Percentiles rank a stretch among this genome's conserved stretches.
Conservation (phyloP, 1,284 basidiomycete species). For the Afroboletus lepidellus region DNA sequence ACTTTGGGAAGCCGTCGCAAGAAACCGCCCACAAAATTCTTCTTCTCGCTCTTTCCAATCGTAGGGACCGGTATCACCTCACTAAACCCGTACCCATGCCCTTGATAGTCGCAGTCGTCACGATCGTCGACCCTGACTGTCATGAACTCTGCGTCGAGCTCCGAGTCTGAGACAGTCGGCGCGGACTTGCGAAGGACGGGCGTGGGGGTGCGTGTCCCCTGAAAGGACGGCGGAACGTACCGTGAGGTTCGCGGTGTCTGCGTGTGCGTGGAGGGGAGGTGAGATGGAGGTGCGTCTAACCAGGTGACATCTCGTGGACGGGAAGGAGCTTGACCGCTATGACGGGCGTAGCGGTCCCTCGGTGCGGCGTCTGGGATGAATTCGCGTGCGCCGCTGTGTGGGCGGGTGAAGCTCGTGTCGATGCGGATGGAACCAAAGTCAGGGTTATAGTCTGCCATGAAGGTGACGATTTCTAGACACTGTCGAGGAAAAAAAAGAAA, state of each 20-base stretch:
- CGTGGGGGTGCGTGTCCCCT: conserved; percentile 27
- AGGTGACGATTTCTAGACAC: background rate
- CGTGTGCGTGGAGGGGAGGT: conserved; percentile 29
- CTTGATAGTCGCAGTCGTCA: conserved; percentile 21
- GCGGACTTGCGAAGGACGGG: conserved; percentile 31
- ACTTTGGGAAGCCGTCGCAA: conserved; percentile 33
- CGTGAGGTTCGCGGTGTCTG: conserved; percentile 33
- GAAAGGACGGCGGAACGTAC: conserved; percentile 24
- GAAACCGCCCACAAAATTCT: conserved; percentile 31
- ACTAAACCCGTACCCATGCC: conserved; percentile 24
- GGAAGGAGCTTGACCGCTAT: conserved; percentile 25
- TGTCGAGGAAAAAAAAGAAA: conserved; percentile 2
- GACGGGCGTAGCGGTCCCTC: conserved; percentile 32
- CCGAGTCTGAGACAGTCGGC: conserved; percentile 34
- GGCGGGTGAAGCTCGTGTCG: conserved; percentile 31
- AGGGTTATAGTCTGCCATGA: conserved; percentile 27
- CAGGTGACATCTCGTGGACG: conserved; percentile 33
- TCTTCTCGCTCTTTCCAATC: conserved; percentile 33
- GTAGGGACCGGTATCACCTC: conserved; percentile 21
- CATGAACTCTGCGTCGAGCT: conserved; percentile 35
- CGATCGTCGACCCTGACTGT: conserved; percentile 32
- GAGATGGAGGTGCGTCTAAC: conserved; percentile 30
- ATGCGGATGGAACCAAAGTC: conserved; percentile 28
- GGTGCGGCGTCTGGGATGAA: conserved; percentile 24
- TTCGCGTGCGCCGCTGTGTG: conserved; percentile 29